Percentiles rank a stretch among this genome's conserved stretches.
Conservation (phyloP, 176 grass and related monocot species). For the Alopecurus myosuroides region DNA sequence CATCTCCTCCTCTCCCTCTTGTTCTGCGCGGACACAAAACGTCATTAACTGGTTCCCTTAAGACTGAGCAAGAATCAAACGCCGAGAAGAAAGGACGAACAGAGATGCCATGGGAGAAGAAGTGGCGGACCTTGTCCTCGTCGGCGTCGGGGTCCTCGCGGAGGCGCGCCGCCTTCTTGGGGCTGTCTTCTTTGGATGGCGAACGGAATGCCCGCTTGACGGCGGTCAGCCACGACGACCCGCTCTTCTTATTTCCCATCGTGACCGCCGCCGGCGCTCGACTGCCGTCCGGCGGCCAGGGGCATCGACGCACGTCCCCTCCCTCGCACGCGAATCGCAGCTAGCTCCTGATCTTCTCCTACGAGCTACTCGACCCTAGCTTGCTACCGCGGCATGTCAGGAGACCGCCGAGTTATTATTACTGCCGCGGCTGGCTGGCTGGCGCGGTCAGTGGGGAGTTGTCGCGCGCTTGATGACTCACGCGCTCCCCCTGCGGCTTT, state of each 20-base stretch:
- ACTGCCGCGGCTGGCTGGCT: not conserved
- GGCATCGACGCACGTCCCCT: slow-evolving; percentile 2
- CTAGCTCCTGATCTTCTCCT: not conserved
- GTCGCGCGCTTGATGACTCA: slow-evolving; percentile 11
- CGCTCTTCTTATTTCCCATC: slow-evolving; percentile 88
- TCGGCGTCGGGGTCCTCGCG: slow-evolving; percentile 33
- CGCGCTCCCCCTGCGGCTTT: slow-evolving; percentile 14
- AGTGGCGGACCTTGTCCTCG: slow-evolving; percentile 34
- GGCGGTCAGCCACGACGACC: slow-evolving; percentile 86
- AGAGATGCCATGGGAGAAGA: not conserved
- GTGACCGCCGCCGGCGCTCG: not conserved
- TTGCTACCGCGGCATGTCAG: not conserved
- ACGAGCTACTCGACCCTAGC: not conserved
- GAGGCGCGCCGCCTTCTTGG: slow-evolving; percentile 36
- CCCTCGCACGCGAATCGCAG: not conserved
- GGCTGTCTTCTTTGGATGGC: slow-evolving; percentile 78
- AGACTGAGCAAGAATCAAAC: not conserved
- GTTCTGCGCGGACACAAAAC: slow-evolving; percentile 10
- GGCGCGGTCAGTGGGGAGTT: not conserved
- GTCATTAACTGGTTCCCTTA: not conserved
- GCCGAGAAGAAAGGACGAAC: too few species aligned
- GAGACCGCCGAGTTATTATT: not conserved
- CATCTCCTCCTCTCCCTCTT: slow-evolving; percentile 80
- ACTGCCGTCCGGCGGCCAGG: not conserved
- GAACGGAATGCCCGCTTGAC: slow-evolving; percentile 94